Percentiles rank a stretch among this genome's conserved stretches.
Conservation (phyloP, 2,329 filamentous ascomycete species). For the Fusarium secorum region DNA sequence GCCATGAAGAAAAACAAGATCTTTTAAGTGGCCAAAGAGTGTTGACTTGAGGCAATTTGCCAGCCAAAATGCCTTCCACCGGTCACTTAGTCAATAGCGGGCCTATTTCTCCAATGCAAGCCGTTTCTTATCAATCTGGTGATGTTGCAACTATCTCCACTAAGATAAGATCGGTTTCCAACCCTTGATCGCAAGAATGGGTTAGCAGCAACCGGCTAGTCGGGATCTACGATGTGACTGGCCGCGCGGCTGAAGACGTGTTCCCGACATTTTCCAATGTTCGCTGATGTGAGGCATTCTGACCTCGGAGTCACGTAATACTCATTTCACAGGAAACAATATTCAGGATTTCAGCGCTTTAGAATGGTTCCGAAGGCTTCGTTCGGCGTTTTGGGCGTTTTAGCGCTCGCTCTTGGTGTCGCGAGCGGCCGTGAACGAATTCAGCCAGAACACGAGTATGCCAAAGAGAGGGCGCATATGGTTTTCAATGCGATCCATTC, state of each 20-base stretch:
- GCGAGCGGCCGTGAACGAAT: conserved; percentile 34
- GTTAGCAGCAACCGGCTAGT: conserved; percentile 5
- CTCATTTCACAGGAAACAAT: background rate
- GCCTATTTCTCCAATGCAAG: background rate
- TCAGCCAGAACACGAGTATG: conserved; percentile 49
- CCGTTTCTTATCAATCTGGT: conserved; percentile 33
- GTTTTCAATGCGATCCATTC: conserved; percentile 79
- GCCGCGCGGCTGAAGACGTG: conserved; percentile 31
- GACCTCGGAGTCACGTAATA: background rate
- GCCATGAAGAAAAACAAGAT: background rate
- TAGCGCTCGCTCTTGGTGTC: conserved; percentile 18
- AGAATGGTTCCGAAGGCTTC: conserved; percentile 28
- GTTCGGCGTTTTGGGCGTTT: conserved; percentile 5
- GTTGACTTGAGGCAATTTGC: background rate
- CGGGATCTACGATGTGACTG: conserved; percentile 9
- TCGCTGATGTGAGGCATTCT: conserved; percentile 2
- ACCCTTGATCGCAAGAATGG: conserved; percentile 16
- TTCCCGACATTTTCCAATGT: background rate
- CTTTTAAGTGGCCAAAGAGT: background rate
- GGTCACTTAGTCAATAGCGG: background rate
- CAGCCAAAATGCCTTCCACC: background rate
- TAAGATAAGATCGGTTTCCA: conserved; percentile 28
- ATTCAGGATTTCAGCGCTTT: background rate
- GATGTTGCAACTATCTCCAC: conserved; percentile 3
- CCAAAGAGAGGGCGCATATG: conserved; percentile 63